These are phyloP conservation scores for Endocalyx cinctus DNA, from an alignment of 2,329 filamentous ascomycete genomes.

Conservation along the genomic window DNA sequence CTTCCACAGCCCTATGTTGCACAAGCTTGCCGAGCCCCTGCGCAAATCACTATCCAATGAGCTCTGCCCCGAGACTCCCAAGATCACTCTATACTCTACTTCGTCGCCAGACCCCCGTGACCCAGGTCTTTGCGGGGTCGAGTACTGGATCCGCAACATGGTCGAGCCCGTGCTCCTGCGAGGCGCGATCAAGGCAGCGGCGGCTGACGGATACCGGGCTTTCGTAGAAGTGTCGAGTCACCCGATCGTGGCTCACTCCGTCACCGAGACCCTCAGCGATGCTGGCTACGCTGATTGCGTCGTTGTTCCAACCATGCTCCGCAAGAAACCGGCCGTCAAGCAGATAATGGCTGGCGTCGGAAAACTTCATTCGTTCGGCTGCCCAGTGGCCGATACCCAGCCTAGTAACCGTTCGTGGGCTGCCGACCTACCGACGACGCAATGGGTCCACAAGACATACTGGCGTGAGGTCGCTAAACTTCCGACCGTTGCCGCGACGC, in stretches of 20 bases:
- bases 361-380: conserved; percentile 5
- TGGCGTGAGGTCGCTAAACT: conserved; percentile 2
- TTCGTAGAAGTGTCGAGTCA: conserved; percentile 39
- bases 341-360: too few species aligned
- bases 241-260: conserved; percentile 36
- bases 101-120: conserved; percentile 22
- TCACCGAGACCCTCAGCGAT: conserved; percentile 33
- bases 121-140: conserved; percentile 17
- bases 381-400: conserved; percentile 2
- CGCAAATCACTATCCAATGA: too few species aligned
- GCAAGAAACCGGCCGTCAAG: conserved; percentile 23
- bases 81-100: conserved; percentile 32
- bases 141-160: conserved; percentile 38
- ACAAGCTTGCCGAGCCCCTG: conserved; percentile 21
- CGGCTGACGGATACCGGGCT: conserved; percentile 31
- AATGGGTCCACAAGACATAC: conserved; percentile 2
- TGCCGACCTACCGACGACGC: conserved; percentile 1
- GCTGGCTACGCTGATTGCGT: conserved; percentile 25
- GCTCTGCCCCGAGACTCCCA: conserved; percentile 18
- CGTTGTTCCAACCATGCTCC: conserved; percentile 27
- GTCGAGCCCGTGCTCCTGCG: conserved; percentile 31
- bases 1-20: conserved; percentile 31
- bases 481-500: conserved; percentile 1
- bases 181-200: conserved; percentile 24
- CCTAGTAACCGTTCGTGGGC: conserved; percentile 3